These are phyloP conservation scores for Cucumis sativus DNA, from an alignment of 306 rosid genomes.

Conservation along the genomic window Cucumber_9930_V3 NC_026659.2:23834001-23834500, in stretches of 20 bases:
- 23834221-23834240: background rate
- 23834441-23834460: background rate
- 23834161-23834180: background rate
- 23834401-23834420: background rate
- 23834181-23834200: background rate
- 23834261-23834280: background rate
- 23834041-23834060: no score
- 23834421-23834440: background rate
- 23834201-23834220: background rate
- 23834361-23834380: background rate
- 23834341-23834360: no score
- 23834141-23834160: background rate
- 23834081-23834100: no score
- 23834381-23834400: background rate
- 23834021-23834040: no score
- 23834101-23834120: no score
- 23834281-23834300: background rate
- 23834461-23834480: background rate
- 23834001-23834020: no score
- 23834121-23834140: no score
- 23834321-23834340: background rate
- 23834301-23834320: background rate
- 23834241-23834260: background rate
- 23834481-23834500: background rate
- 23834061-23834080: no score